Percentiles rank a stretch among this genome's conserved stretches.
Conservation (phyloP, 805 yeast species). For the Tetrapisispora taiwanensis region DNA sequence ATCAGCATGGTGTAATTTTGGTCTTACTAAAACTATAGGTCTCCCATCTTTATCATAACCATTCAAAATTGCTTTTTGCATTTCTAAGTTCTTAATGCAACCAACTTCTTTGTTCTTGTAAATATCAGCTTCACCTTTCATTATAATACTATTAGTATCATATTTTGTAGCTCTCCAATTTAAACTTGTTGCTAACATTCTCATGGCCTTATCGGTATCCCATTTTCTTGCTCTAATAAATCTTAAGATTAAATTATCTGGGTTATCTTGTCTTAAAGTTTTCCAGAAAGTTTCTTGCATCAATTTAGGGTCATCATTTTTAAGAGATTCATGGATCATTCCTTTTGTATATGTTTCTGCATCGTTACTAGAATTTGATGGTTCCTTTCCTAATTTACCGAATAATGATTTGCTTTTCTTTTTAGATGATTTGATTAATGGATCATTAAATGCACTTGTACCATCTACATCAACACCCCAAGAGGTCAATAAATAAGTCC, state of each 20-base stretch:
- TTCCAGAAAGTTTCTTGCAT: constrained; percentile 46
- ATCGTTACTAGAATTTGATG: constrained; percentile 10
- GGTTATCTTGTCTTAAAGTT: constrained; percentile 62
- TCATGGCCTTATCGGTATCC: constrained; percentile 55
- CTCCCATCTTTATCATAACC: constrained; percentile 67
- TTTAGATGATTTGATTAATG: background rate
- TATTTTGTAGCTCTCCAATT: constrained; percentile 63
- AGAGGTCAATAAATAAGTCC: constrained; percentile 54
- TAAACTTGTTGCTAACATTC: constrained; percentile 64
- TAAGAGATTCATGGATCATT: constrained; percentile 39
- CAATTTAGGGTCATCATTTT: constrained; percentile 42
- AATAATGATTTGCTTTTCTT: constrained; percentile 3
- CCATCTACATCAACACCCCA: constrained; percentile 41
- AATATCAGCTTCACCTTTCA: constrained; percentile 61
- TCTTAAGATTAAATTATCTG: constrained; percentile 69
- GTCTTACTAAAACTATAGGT: constrained; percentile 76
- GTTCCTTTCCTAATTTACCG: background rate
- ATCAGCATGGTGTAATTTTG: constrained; percentile 59
- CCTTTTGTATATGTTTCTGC: constrained; percentile 14
- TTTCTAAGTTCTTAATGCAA: constrained; percentile 34
- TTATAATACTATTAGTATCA: constrained; percentile 50
- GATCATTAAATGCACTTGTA: constrained; percentile 11
- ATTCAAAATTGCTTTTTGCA: constrained; percentile 61
- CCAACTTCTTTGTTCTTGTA: constrained; percentile 38
- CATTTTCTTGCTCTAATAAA: constrained; percentile 83